Base-by-base conservation (phyloP, 805 yeast species). In the Wickerhamiella sorbophila region DNA sequence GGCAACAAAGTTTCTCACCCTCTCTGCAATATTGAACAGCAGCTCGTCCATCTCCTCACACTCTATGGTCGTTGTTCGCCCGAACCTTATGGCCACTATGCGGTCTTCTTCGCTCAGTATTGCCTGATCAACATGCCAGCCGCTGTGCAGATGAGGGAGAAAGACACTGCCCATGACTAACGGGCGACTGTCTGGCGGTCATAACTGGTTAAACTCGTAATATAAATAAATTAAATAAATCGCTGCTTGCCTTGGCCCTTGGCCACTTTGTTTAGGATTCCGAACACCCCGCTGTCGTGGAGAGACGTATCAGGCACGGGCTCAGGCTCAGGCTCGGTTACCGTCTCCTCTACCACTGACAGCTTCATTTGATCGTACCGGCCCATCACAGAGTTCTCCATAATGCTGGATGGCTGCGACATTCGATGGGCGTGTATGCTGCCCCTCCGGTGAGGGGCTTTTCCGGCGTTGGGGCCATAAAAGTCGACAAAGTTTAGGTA, bases 51-150 rank as follows among this genome's bases (percentile, higher is more conserved):
- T 84, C 35, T 75, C 63, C 86, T 86, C 79, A 55, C 95, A 85
- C 36, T 79, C 82, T 38, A 72, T 69, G 48, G 80, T 83, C 41
- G 57, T 49, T 47, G 82, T 94, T 34, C 79, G 64, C 1, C 98
- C 98, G 58, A 91, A 91, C 31, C 98, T 67, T 15, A 91, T 74
- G 9, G 87, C 78, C 20, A 91, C 96, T 5, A 91, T 61, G 44
- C 95, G 64, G 40, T 84, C 94, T 44, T 82, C 93, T 55, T 91
- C 98, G 5, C 58, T 75, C 18, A 91, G 67, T 31, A 91, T 91
- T 5, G 98, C 95, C 57, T 91, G 97, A 62, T 91, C 98, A 26
- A 91, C 97, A 55, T 91, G 98, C 96, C 95, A 85, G 4, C 94
- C 95, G 0, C 88, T 71, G 21, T 68, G 73, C 44, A 85, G 63